Evolutionary conservation across 2,329 filamentous ascomycete species (phyloP).

Genomic region (Pestalotiopsis sp.): DNA sequence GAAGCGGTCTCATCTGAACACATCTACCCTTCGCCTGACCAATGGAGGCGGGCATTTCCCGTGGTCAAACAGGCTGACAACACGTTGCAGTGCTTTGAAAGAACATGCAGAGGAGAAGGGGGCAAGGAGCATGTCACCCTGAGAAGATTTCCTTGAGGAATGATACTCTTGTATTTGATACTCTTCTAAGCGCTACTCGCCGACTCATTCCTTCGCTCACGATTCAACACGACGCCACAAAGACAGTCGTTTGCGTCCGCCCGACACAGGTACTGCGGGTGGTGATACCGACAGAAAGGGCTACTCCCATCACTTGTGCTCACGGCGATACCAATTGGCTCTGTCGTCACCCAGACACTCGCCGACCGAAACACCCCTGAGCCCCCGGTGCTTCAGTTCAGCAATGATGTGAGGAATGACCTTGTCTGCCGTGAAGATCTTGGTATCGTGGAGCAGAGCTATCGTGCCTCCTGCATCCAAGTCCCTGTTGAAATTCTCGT

Average conservation of each 20-base stretch:
- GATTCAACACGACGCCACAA: neutral
- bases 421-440: slow-evolving; percentile 17
- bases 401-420: slow-evolving; percentile 18
- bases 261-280: neutral
- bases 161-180: neutral
- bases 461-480: slow-evolving; percentile 22
- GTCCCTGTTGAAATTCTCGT: neutral
- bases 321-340: slow-evolving; percentile 20
- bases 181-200: neutral
- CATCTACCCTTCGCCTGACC: no score
- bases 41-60: no score
- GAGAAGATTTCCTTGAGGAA: neutral
- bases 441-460: slow-evolving; percentile 22
- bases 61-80: no score
- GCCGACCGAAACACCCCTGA: slow-evolving; percentile 20
- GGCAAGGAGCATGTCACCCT: neutral
- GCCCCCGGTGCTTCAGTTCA: slow-evolving; percentile 11
- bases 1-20: no score
- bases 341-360: slow-evolving; percentile 20
- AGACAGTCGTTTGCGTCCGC: neutral
- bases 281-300: neutral
- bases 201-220: neutral
- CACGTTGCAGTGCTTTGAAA: no score
- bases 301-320: neutral
- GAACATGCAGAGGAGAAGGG: neutral